Conservation (phyloP, 2,329 filamentous ascomycete genomes). For the Epichloe festucae region DNA sequence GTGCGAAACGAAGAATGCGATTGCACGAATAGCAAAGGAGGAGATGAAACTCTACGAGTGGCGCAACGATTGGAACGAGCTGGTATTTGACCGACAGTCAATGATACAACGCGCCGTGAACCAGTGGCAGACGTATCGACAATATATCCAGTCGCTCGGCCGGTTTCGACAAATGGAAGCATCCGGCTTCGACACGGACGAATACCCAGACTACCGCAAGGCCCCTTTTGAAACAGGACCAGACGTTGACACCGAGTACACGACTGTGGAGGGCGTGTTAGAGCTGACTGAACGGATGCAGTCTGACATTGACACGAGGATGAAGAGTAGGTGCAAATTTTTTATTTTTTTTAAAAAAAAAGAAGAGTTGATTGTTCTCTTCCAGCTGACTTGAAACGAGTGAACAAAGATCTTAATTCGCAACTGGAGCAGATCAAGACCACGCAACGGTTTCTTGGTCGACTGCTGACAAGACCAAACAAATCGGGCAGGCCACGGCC, state of each 20-base stretch:
- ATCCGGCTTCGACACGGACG: conserved; percentile 24
- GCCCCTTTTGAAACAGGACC: conserved; percentile 24
- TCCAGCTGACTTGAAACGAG: neutral
- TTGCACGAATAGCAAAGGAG: conserved; percentile 12
- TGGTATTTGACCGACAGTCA: conserved; percentile 16
- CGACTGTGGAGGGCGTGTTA: conserved; percentile 22
- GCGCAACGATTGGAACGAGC: conserved; percentile 14
- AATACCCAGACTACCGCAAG: conserved; percentile 25
- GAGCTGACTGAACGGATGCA: conserved; percentile 20
- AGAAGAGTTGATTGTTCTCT: conserved; percentile 3
- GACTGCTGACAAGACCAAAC: conserved; percentile 25
- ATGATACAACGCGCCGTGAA: conserved; percentile 17
- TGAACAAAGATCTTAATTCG: conserved; percentile 15
- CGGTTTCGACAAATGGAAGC: conserved; percentile 24
- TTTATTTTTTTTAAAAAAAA: conserved; percentile 7
- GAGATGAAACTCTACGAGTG: conserved; percentile 16
- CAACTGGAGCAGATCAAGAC: conserved; percentile 19
- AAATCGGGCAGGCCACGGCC: conserved; percentile 23
- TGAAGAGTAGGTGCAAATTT: conserved; percentile 21
- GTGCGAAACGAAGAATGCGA: conserved; percentile 19
- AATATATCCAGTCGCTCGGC: conserved; percentile 24
- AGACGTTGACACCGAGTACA: conserved; percentile 17
- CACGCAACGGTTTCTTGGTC: conserved; percentile 26
- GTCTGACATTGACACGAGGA: conserved; percentile 19
- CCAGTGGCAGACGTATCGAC: conserved; percentile 19